Base-by-base conservation (phyloP, 768 basidiomycete genomes). In the Suillus decipiens region DNA sequence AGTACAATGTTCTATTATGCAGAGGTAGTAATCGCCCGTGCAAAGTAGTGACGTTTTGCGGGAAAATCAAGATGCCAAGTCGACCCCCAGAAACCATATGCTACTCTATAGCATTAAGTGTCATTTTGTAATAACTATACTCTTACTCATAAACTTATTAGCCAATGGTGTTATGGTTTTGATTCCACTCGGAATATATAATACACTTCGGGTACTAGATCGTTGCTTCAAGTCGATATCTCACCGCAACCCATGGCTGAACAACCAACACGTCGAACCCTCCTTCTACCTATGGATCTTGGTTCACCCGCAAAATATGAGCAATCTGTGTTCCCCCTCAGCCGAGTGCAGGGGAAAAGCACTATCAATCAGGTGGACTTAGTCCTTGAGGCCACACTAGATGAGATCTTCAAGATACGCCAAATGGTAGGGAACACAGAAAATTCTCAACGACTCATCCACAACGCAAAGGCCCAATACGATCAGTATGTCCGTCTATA, bases 361-460 rank as follows among this genome's bases (percentile, higher is more conserved):
- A 39, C 15, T 0, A 31, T 69, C 34, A 34, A 31, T 2, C 37
- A 50, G 1, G 47, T 54, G 9, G 51, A 63, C 3, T 9, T 61
- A 6, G 58, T n/a, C 47, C 66, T 69, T 11, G 61, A 70, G 11
- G 62, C 61, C 1, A 67, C 67, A 5, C 22, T 68, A 2, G 62
- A 60, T 3, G 67, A 68, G 51, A 39, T 63, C 36, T 6, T 63
- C 15, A 66, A 19, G 45, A 66, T 66, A 2, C 9, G 1, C 3
- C 12, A 51, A 0, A 60, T 63, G 14, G 51, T 22, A 1, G 19
- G 22, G 15, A 17, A 54, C 17, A 3, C 17, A 15, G 43, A 28
- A 12, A 47, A 61, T 3, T 14, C 3, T 17, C 5, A 39, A 31
- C 8, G 34, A 1, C 8, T 59, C 7, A 2, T 59, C 2, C 1